Evolutionary conservation across 1,139 yeast genomes (phyloP).

Genomic region (Sporopachydermia cereana): DNA sequence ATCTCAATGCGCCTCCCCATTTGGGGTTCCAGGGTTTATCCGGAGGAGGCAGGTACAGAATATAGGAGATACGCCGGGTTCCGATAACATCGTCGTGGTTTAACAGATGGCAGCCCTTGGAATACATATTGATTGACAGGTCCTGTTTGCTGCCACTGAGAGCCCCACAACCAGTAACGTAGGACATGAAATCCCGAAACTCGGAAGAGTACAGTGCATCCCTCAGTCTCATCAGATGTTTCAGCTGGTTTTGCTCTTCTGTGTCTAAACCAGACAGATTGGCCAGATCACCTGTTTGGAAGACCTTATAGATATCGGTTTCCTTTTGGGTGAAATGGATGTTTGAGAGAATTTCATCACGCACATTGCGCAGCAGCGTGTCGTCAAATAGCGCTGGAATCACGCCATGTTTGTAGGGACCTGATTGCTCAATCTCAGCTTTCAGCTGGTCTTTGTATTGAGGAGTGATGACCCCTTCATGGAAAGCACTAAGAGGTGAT

Average conservation of each 20-base stretch:
- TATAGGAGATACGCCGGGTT: conserved; percentile 83
- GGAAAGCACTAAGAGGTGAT: too few relatives aligned
- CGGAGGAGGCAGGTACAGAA: conserved; percentile 86
- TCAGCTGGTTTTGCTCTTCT: conserved; percentile 62
- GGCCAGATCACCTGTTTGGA: conserved; percentile 91
- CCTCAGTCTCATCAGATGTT: conserved; percentile 63
- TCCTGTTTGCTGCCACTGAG: conserved; percentile 84
- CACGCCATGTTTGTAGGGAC: conserved; percentile 87
- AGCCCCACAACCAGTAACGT: conserved; percentile 80
- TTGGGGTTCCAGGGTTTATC: conserved; percentile 75
- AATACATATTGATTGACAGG: conserved; percentile 83
- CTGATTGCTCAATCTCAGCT: conserved; percentile 29
- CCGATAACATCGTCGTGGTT: conserved; percentile 99
- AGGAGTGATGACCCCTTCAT: neutral
- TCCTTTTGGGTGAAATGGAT: conserved; percentile 90
- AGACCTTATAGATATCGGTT: conserved; percentile 92
- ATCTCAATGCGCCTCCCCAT: conserved; percentile 86
- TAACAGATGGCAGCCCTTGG: conserved; percentile 84
- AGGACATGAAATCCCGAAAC: conserved; percentile 73
- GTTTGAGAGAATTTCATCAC: conserved; percentile 71
- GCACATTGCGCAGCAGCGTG: conserved; percentile 59
- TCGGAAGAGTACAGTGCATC: conserved; percentile 79
- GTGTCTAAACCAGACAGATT: conserved; percentile 77
- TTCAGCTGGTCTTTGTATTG: conserved; percentile 11
- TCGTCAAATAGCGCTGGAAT: conserved; percentile 67